phyloP scores from a whole-genome alignment of 139 green algal genomes.

The Picochlorum sp. region DNA sequence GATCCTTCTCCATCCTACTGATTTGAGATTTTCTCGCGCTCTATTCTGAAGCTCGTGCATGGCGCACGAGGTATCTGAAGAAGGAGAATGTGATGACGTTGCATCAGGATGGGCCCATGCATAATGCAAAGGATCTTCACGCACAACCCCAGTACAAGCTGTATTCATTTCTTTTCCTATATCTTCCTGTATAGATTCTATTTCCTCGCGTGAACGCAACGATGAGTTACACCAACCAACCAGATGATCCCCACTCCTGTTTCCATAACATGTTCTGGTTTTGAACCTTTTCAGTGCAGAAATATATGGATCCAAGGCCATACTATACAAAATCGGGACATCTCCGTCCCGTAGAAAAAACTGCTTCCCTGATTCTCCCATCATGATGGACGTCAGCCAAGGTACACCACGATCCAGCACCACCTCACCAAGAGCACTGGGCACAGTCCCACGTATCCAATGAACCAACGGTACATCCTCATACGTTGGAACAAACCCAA shows the following conservation, averaged over 20 bases:
- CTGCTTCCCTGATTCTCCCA: slow-evolving; percentile 23
- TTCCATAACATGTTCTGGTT: slow-evolving; percentile 63
- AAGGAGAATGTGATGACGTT: background rate
- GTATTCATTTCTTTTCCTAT: background rate
- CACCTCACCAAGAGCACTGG: background rate
- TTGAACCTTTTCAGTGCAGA: slow-evolving; percentile 55
- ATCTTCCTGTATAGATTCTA: slow-evolving; percentile 29
- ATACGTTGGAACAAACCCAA: slow-evolving; percentile 47
- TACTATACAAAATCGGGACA: background rate
- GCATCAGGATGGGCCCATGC: slow-evolving; percentile 13
- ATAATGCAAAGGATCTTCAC: slow-evolving; percentile 41
- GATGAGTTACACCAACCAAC: slow-evolving; percentile 73
- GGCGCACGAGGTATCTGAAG: background rate
- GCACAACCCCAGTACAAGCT: slow-evolving; percentile 38
- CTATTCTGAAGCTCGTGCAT: slow-evolving; percentile 11
- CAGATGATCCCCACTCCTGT: slow-evolving; percentile 61
- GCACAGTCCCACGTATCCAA: slow-evolving; percentile 2
- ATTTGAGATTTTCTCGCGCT: slow-evolving; percentile 49
- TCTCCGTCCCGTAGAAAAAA: slow-evolving; percentile 41
- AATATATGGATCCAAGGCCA: slow-evolving; percentile 24
- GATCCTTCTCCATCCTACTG: slow-evolving; percentile 64
- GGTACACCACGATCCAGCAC: background rate
- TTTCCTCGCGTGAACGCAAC: slow-evolving; percentile 45
- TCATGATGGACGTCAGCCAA: background rate
- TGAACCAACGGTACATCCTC: slow-evolving; percentile 42